phyloP scores from a whole-genome alignment of 1,139 yeast species.

The Nakaseomyces nivariensis region DNA sequence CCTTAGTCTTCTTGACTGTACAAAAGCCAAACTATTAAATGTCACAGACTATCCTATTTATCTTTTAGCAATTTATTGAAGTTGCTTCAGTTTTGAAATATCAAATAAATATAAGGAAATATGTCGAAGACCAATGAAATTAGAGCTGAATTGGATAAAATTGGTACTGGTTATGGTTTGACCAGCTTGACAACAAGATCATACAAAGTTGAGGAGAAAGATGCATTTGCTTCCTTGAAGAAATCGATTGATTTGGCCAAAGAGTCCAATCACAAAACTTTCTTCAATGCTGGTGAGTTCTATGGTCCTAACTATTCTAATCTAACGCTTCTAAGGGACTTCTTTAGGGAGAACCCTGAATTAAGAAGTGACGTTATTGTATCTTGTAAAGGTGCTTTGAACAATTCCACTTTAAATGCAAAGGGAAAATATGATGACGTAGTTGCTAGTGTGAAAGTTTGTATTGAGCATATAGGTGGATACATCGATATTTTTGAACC shows the following conservation, averaged over 20 bases:
- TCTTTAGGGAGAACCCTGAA: conserved; percentile 49
- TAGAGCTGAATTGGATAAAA: conserved; percentile 12
- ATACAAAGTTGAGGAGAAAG: conserved; percentile 34
- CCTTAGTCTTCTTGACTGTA: too few relatives aligned
- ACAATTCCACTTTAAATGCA: conserved; percentile 33
- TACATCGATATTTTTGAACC: conserved; percentile 53
- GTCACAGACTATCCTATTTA: too few relatives aligned
- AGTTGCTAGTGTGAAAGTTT: conserved; percentile 39
- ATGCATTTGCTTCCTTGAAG: conserved; percentile 35
- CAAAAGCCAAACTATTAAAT: too few relatives aligned
- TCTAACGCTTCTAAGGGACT: conserved; percentile 45
- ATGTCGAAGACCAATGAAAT: conserved; percentile 17
- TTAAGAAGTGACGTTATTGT: conserved; percentile 43
- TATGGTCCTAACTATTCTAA: conserved; percentile 52
- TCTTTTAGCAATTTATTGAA: too few relatives aligned
- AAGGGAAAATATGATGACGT: conserved; percentile 42
- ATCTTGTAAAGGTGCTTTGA: conserved; percentile 58
- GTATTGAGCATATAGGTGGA: conserved; percentile 37
- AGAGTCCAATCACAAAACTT: conserved; percentile 40
- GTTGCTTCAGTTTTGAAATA: too few relatives aligned
- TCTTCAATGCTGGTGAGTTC: conserved; percentile 70
- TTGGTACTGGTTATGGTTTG: conserved; percentile 29
- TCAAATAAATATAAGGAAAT: neutral
- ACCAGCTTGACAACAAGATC: conserved; percentile 44
- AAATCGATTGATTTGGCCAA: conserved; percentile 34